A percentile compares a stretch with the other conserved stretches of the same genome.
Conservation (phyloP, 2,329 filamentous ascomycete genomes). For the Fusarium newnesense region DNA sequence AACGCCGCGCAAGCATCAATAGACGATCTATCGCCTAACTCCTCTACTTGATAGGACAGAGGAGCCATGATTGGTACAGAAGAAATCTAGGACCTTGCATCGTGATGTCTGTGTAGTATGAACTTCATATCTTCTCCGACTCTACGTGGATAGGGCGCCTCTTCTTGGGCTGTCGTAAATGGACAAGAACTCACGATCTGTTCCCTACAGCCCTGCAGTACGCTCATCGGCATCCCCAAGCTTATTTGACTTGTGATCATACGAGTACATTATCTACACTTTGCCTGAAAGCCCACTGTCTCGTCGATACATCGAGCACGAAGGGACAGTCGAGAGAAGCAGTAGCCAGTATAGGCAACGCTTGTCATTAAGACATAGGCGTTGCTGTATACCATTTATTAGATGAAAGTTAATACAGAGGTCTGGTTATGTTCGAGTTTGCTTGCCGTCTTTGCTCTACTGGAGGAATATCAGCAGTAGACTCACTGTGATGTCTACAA, state of each 20-base stretch:
- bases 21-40: neutral
- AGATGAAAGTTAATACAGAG: fast-evolving
- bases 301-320: neutral
- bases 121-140: neutral
- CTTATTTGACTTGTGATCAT: fast-evolving
- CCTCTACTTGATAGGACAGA: fast-evolving
- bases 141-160: neutral
- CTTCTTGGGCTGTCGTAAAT: neutral
- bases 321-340: neutral
- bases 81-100: fast-evolving
- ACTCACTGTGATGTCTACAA: too few species aligned
- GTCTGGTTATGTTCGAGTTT: neutral
- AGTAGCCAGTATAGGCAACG: neutral
- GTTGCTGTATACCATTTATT: neutral
- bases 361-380: fast-evolving
- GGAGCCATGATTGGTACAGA: fast-evolving
- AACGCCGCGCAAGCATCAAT: neutral
- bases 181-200: neutral
- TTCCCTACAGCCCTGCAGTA: too few species aligned
- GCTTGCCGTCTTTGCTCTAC: neutral
- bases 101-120: fast-evolving
- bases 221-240: fast-evolving
- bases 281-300: neutral
- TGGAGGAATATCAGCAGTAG: fast-evolving
- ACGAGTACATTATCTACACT: fast-evolving